Base-by-base conservation (phyloP, 116 monocot species). In the Papilionanthe hybrid region DNA sequence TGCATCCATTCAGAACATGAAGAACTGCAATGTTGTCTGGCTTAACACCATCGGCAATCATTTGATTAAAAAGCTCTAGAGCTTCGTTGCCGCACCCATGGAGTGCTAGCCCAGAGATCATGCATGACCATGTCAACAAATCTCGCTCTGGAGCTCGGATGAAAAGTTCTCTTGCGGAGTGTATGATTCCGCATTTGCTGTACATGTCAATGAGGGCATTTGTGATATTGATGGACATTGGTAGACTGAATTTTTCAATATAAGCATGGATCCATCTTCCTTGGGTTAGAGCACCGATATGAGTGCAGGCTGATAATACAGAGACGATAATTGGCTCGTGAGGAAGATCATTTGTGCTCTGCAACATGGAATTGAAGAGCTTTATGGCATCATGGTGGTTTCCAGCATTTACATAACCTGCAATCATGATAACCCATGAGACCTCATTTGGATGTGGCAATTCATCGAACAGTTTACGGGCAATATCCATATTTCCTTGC, bases 131-230 rank as follows among this genome's bases (percentile, higher is more conserved):
- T 10, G 90, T 85, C 47, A 78, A 82, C 71, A 87, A 45, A 74
- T 90, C 86, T n/a, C 85, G 63, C 8, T 18, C 73, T 3, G 78
- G 69, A 11, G 68, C 72, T 50, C 43, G 37, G 3, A 44, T 11
- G 72, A 93, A 93, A 6, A 90, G 85, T 72, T 87, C 85, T 37
- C 77, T 77, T 5, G 88, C 88, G 42, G 85, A 87, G 1, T 85
- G 81, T 13, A 90, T 87, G 29, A 81, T 80, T 53, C 88, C 93
- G 15, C 93, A 93, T 75, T 85, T 90, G 1, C 82, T 43, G 55
- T 93, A 93, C 93, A 93, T 90, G 68, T 93, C 85, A 2, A 93
- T 84, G 15, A 93, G 73, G 32, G 87, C 86, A 55, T 79, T 90
- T 11, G 77, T 53, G 27, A 85, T 56, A 56, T 86, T 90, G 37